A percentile compares a stretch with the other conserved stretches of the same genome.
phyloP scores from a whole-genome alignment of 2,329 filamentous ascomycete genomes.

The Neonectria faginata region DNA sequence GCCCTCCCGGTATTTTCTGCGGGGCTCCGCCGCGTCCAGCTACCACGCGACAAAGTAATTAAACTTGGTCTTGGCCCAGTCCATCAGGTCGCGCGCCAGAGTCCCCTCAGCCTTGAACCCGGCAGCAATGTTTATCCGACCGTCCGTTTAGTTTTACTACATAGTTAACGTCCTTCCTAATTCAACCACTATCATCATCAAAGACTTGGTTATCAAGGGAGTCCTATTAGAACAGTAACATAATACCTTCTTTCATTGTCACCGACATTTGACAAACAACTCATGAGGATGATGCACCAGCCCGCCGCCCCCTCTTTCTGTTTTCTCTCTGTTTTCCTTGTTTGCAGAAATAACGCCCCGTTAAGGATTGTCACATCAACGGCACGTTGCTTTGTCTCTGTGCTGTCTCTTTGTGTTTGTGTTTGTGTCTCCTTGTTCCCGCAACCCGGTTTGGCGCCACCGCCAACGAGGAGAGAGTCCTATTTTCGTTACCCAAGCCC shows the following conservation, averaged over 20 bases:
- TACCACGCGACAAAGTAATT: conserved; percentile 28
- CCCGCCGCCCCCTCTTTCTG: neutral
- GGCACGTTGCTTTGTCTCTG: neutral
- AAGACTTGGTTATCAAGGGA: conserved; percentile 4
- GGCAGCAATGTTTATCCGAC: conserved; percentile 7
- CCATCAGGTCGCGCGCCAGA: neutral
- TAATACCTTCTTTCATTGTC: neutral
- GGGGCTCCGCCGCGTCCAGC: conserved; percentile 13
- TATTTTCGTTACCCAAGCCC: neutral
- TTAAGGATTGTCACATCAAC: neutral
- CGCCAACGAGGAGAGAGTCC: neutral
- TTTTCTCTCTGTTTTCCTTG: neutral
- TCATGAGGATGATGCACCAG: neutral
- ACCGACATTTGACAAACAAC: neutral
- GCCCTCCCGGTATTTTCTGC: conserved; percentile 17
- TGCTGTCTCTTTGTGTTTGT: neutral
- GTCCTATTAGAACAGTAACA: conserved; percentile 4
- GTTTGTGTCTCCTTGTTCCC: neutral
- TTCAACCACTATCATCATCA: neutral
- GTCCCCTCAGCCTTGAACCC: neutral
- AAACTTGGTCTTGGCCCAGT: neutral
- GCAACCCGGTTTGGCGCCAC: neutral
- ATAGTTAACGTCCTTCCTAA: conserved; percentile 11
- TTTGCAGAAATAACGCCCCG: neutral
- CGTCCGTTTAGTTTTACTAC: neutral